phyloP scores from a whole-genome alignment of 768 basidiomycete species.

The Tricholoma hemisulphureum region DNA sequence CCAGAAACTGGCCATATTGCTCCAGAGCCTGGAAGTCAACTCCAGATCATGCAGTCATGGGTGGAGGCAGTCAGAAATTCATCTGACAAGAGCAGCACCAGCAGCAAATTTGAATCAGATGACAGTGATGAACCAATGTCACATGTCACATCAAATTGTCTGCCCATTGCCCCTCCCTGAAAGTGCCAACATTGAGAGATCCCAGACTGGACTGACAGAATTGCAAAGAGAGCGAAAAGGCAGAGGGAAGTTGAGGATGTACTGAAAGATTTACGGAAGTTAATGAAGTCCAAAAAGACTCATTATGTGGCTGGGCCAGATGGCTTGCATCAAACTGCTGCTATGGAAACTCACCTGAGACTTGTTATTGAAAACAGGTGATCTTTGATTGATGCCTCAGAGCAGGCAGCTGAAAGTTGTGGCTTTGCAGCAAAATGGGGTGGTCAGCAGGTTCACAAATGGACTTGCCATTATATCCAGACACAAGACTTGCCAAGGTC shows the following conservation, averaged over 20 bases:
- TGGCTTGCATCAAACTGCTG: constrained; percentile 2
- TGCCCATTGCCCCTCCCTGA: not conserved
- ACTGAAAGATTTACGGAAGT: not conserved
- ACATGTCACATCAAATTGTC: not conserved
- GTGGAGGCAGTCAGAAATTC: not conserved
- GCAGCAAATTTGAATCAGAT: not conserved
- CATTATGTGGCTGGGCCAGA: not conserved
- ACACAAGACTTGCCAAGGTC: not conserved
- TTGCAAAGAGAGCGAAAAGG: not conserved
- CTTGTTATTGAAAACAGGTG: constrained; percentile 9
- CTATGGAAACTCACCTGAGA: constrained; percentile 7
- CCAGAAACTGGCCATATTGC: no score
- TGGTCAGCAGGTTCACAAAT: not conserved
- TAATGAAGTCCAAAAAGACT: constrained; percentile 1
- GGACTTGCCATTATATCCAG: not conserved
- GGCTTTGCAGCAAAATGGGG: constrained; percentile 17
- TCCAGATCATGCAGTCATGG: not conserved
- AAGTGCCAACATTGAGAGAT: not conserved
- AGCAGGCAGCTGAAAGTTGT: constrained; percentile 11
- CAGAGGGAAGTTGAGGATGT: not conserved
- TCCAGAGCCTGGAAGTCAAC: not conserved
- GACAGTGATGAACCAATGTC: not conserved
- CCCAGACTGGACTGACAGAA: not conserved
- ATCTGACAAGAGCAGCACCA: not conserved
- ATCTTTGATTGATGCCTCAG: constrained; percentile 8